phyloP scores from a whole-genome alignment of 176 grass and related monocot species.

The Bolboschoenus planiculmis region DNA sequence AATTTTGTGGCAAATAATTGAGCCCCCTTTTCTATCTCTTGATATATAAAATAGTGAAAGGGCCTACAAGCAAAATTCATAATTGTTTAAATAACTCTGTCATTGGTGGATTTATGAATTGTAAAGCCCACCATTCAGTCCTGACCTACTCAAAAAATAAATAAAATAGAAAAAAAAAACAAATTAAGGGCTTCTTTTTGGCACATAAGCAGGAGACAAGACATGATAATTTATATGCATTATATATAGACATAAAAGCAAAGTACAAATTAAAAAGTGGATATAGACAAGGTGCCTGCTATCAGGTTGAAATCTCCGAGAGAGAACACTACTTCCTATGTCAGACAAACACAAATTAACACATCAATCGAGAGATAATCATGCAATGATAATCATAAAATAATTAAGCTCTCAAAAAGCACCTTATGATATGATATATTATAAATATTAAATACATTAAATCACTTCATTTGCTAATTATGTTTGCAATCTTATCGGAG shows the following conservation, averaged over 20 bases:
- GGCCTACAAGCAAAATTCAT: neutral
- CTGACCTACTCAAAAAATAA: neutral
- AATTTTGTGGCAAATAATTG: neutral
- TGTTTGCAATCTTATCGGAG: neutral
- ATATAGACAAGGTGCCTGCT: constrained; percentile 8
- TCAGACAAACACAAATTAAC: neutral
- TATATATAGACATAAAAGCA: neutral
- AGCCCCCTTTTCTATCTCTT: neutral
- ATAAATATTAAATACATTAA: too few species aligned
- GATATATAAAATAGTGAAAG: neutral
- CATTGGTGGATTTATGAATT: neutral
- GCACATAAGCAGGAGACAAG: neutral
- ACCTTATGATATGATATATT: neutral
- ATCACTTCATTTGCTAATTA: neutral
- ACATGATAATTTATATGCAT: neutral
- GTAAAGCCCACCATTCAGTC: neutral
- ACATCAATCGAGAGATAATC: neutral
- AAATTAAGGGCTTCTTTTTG: neutral
- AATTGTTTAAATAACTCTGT: neutral
- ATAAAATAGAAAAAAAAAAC: too few species aligned
- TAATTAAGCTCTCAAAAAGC: neutral
- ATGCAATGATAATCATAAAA: neutral
- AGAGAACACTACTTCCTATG: neutral
- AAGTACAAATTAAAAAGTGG: neutral
- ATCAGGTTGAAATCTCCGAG: constrained; percentile 9